These are phyloP conservation scores for Aegilops umbellulata DNA, from an alignment of 176 grass and related monocot genomes.

Conservation along the genomic window DNA sequence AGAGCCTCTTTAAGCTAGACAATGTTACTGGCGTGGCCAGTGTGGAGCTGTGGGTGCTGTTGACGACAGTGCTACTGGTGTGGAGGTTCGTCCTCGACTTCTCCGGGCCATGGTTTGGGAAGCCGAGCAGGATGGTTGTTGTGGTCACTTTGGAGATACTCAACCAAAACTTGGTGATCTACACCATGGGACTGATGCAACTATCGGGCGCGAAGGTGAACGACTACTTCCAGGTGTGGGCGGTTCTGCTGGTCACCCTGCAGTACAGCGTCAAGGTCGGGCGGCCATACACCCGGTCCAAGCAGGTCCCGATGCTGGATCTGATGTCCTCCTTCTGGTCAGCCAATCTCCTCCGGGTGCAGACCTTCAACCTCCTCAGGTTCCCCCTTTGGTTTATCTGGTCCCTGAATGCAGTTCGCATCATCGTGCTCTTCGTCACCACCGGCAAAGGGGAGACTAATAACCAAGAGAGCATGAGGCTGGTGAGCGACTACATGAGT, in stretches of 20 bases:
- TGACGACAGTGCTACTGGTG: too few species aligned
- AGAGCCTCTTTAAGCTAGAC: too few species aligned
- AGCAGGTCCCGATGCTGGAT: slow-evolving; percentile 12
- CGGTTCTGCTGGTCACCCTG: slow-evolving; percentile 32
- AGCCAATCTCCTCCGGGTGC: slow-evolving; percentile 2
- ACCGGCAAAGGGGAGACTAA: too few species aligned
- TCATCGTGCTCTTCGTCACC: neutral
- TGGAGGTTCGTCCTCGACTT: too few species aligned
- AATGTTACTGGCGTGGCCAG: too few species aligned
- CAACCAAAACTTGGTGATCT: neutral
- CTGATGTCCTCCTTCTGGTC: slow-evolving; percentile 28
- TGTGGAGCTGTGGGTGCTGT: too few species aligned
- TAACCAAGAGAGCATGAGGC: too few species aligned
- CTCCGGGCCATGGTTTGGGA: too few species aligned
- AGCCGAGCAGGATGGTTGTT: too few species aligned
- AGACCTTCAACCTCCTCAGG: neutral
- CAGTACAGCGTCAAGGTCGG: slow-evolving; percentile 22
- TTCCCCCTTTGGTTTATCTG: slow-evolving; percentile 20
- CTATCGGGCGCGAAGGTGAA: neutral
- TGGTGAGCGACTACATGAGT: slow-evolving; percentile 35
- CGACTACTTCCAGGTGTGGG: slow-evolving; percentile 34
- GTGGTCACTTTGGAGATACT: neutral
- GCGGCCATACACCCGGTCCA: neutral
- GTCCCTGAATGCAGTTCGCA: neutral
- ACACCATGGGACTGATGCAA: slow-evolving; percentile 45